Percentiles rank a stretch among this genome's conserved stretches.
These are phyloP conservation scores for Elaphomyces granulatus DNA, from an alignment of 495 filamentous ascomycete genomes.

Conservation along the genomic window DNA sequence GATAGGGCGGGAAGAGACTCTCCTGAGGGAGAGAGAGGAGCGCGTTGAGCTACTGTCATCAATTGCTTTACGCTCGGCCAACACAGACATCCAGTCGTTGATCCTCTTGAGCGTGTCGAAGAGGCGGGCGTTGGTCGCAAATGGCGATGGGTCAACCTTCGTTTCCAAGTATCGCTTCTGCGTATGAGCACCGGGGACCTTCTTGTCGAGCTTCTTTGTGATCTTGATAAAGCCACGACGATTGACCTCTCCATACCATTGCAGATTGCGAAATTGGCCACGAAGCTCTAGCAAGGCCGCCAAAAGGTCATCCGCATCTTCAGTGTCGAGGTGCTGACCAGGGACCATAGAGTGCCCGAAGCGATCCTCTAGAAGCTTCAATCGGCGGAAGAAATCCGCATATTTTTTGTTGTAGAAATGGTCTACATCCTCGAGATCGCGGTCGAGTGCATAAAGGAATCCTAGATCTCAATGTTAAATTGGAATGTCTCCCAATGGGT, in stretches of 20 bases:
- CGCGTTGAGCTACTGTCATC: conserved; percentile 60
- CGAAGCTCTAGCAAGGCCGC: conserved; percentile 77
- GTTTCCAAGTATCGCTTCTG: conserved; percentile 73
- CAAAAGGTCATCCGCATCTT: conserved; percentile 81
- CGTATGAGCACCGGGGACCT: conserved; percentile 52
- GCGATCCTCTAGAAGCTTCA: conserved; percentile 71
- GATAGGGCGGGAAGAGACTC: conserved; percentile 52
- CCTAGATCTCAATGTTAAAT: no score
- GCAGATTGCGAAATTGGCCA: conserved; percentile 72
- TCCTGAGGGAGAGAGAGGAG: conserved; percentile 56
- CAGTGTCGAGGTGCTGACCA: conserved; percentile 41
- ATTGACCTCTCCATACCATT: conserved; percentile 98
- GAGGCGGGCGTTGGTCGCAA: conserved; percentile 61
- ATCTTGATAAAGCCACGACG: conserved; percentile 92
- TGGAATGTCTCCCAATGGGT: no score
- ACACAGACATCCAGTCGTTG: conserved; percentile 78
- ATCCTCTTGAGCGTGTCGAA: conserved; percentile 54
- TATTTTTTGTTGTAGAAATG: conserved; percentile 93
- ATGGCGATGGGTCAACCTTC: conserved; percentile 73
- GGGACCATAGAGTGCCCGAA: conserved; percentile 50
- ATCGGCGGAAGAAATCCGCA: conserved; percentile 60
- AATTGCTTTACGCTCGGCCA: conserved; percentile 53
- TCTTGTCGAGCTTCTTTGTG: conserved; percentile 95
- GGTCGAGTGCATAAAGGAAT: conserved; percentile 89
- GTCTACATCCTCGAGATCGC: conserved; percentile 91